Evolutionary conservation across 1,284 basidiomycete species (phyloP).

Genomic region (Fistulina hepatica): DNA sequence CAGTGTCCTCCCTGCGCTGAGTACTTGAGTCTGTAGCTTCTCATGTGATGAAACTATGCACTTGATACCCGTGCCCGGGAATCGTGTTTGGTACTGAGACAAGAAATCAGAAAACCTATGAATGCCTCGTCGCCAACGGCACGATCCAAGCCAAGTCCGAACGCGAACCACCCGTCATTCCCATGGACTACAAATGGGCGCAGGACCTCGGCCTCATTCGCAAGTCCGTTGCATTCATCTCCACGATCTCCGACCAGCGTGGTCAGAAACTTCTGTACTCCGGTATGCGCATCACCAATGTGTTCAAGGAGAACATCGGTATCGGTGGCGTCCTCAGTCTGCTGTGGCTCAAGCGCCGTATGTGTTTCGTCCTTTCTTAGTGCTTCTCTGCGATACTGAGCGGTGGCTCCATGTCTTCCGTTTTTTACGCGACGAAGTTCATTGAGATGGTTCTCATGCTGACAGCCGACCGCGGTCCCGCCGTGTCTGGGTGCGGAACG

Average conservation of each 20-base stretch:
- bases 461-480: constrained; percentile 97
- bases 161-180: constrained; percentile 88
- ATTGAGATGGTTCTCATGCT: constrained; percentile 99
- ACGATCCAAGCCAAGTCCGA: constrained; percentile 67
- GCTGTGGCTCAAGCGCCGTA: constrained; percentile 95
- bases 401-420: constrained; percentile 40
- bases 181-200: constrained; percentile 99
- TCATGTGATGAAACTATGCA: too few species aligned
- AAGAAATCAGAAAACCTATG: constrained; percentile 82
- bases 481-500: constrained; percentile 71
- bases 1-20: too few species aligned
- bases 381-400: not conserved
- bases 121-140: constrained; percentile 67
- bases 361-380: constrained; percentile 12
- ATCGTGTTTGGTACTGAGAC: too few species aligned
- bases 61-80: too few species aligned
- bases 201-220: constrained; percentile 96
- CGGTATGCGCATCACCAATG: constrained; percentile 98
- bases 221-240: constrained; percentile 99
- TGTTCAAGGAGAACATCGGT: constrained; percentile 97
- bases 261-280: constrained; percentile 98
- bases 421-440: constrained; percentile 86
- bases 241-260: constrained; percentile 98
- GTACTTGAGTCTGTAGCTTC: too few species aligned
- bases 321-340: constrained; percentile 94